Evolutionary conservation across 805 yeast species (phyloP).

Genomic region (Vanderwaltozyma tropicalis): DNA sequence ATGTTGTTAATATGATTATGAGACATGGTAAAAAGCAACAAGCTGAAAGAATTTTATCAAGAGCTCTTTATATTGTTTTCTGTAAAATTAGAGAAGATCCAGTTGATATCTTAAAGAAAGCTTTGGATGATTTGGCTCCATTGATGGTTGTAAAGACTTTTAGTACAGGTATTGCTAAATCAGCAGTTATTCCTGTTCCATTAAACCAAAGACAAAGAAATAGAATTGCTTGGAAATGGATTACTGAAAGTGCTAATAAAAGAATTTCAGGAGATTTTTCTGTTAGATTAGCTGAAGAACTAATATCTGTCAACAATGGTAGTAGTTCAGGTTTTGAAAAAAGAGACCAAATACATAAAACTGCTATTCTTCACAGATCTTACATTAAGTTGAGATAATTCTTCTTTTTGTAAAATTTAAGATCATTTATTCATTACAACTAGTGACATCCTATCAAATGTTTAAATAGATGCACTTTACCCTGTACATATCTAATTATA

Average conservation of each 20-base stretch:
- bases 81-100: slow-evolving; percentile 68
- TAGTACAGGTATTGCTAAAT: slow-evolving; percentile 80
- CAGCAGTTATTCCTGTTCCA: slow-evolving; percentile 72
- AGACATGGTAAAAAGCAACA: slow-evolving; percentile 77
- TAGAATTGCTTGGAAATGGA: slow-evolving; percentile 85
- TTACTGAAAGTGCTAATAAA: slow-evolving; percentile 70
- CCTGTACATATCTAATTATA: too few relatives aligned
- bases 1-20: slow-evolving; percentile 82
- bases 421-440: background rate
- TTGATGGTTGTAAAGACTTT: slow-evolving; percentile 65
- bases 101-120: slow-evolving; percentile 57
- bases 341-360: slow-evolving; percentile 70
- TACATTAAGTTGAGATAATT: slow-evolving; percentile 40
- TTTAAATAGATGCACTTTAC: background rate
- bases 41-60: slow-evolving; percentile 62
- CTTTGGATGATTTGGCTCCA: slow-evolving; percentile 78
- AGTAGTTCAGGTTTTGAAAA: slow-evolving; percentile 77
- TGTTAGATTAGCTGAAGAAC: slow-evolving; percentile 86
- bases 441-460: background rate
- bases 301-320: slow-evolving; percentile 66
- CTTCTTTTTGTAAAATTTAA: background rate
- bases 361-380: slow-evolving; percentile 83
- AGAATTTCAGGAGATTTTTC: slow-evolving; percentile 72
- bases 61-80: slow-evolving; percentile 62
- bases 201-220: slow-evolving; percentile 71